phyloP scores from a whole-genome alignment of 2,329 filamentous ascomycete species.

The Fusarium luffae region DNA sequence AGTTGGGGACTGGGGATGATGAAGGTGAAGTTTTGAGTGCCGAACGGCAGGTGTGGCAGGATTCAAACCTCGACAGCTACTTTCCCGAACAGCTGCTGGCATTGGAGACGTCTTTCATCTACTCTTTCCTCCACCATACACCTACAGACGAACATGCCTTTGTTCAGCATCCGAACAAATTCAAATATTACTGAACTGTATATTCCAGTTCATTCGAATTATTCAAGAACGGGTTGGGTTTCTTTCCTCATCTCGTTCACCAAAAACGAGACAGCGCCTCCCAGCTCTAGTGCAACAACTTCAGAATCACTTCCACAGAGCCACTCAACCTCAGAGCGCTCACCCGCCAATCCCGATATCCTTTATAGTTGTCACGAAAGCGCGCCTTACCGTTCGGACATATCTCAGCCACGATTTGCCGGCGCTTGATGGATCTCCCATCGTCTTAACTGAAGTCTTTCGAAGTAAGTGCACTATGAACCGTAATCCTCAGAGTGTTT shows the following conservation, averaged over 20 bases:
- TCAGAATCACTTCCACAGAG: not conserved
- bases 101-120: not conserved
- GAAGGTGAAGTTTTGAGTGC: not conserved
- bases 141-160: not conserved
- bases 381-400: not conserved
- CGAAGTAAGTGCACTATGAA: not conserved
- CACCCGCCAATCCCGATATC: rapidly evolving
- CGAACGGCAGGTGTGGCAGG: not conserved
- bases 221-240: no score
- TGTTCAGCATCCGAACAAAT: not conserved
- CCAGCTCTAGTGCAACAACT: not conserved
- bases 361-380: not conserved
- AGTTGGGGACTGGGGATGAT: not conserved
- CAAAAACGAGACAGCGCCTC: not conserved
- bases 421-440: not conserved
- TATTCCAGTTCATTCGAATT: not conserved
- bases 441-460: not conserved
- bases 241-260: not conserved
- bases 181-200: not conserved
- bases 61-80: not conserved
- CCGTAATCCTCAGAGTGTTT: not conserved
- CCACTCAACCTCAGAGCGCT: not conserved
- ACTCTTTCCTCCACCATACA: not conserved
- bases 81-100: not conserved
- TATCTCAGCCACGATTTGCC: not conserved